These are phyloP conservation scores for Magnaporthales sp. DNA, from an alignment of 2,329 filamentous ascomycete genomes.

Conservation along the genomic window DNA sequence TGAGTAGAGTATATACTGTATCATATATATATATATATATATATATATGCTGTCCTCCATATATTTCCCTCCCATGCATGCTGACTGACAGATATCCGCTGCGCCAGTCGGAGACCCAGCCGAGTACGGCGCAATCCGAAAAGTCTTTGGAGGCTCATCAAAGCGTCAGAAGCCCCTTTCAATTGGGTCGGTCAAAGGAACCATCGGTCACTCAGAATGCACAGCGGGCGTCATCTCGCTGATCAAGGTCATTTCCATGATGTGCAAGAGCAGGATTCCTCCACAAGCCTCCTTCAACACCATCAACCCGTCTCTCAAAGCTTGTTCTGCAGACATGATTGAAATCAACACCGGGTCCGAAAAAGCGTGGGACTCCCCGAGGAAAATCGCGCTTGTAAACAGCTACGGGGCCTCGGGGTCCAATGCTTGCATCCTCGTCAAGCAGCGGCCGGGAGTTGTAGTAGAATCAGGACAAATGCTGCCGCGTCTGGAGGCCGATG, in stretches of 20 bases:
- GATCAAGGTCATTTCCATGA: conserved; percentile 23
- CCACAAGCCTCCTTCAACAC: conserved; percentile 22
- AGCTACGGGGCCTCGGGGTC: conserved; percentile 27
- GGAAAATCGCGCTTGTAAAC: conserved; percentile 19
- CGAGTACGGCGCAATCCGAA: conserved; percentile 21
- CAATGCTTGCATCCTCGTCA: conserved; percentile 18
- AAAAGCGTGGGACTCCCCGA: conserved; percentile 13
- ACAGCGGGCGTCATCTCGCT: conserved; percentile 19
- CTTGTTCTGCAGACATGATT: conserved; percentile 12
- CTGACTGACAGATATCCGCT: not conserved
- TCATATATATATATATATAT: too few species aligned
- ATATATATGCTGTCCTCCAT: not conserved
- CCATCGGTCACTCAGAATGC: conserved; percentile 24
- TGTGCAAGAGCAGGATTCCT: conserved; percentile 18
- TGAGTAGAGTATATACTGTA: not conserved
- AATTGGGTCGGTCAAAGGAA: conserved; percentile 23
- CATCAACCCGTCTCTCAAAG: conserved; percentile 18
- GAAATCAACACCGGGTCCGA: conserved; percentile 9
- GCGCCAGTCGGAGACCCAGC: conserved; percentile 25
- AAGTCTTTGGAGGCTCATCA: conserved; percentile 20
- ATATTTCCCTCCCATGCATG: too few species aligned
- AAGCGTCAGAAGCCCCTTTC: conserved; percentile 10
- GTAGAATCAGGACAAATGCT: not conserved
- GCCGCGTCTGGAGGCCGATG: not conserved
- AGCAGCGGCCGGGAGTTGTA: not conserved